Conservation (phyloP, 169 alveolate genomes). For the Cryptosporidium xiaoi region DNA sequence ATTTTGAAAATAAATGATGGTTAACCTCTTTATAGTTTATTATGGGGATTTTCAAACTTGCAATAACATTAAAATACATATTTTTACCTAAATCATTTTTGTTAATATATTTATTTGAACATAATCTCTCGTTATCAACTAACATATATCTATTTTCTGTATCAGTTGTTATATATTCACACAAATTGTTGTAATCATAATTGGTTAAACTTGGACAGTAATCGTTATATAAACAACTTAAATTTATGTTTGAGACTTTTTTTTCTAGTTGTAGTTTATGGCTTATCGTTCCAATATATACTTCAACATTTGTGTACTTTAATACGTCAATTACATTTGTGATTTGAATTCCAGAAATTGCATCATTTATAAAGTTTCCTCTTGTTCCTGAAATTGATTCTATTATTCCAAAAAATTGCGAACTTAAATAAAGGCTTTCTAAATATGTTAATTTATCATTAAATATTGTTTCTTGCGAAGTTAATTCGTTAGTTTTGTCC, state of each 20-base stretch:
- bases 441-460: background rate
- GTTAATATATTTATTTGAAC: constrained; percentile 13
- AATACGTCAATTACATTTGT: constrained; percentile 11
- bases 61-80: constrained; percentile 43
- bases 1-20: background rate
- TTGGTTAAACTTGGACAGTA: constrained; percentile 25
- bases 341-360: constrained; percentile 41
- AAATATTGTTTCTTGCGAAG: background rate
- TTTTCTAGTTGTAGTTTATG: constrained; percentile 1
- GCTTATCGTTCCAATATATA: constrained; percentile 23
- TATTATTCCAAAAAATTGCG: constrained; percentile 67
- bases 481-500: constrained; percentile 4
- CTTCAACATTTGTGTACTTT: constrained; percentile 25
- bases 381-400: constrained; percentile 70
- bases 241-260: constrained; percentile 22
- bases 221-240: constrained; percentile 39
- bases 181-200: constrained; percentile 29
- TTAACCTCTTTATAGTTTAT: constrained; percentile 13
- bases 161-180: constrained; percentile 38
- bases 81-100: background rate
- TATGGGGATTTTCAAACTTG: constrained; percentile 44
- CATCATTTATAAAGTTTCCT: constrained; percentile 55
- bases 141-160: background rate
- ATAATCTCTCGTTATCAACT: constrained; percentile 26
- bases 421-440: constrained; percentile 24